phyloP scores from a whole-genome alignment of 768 basidiomycete species.

The Chlorophyllum brunneum region DNA sequence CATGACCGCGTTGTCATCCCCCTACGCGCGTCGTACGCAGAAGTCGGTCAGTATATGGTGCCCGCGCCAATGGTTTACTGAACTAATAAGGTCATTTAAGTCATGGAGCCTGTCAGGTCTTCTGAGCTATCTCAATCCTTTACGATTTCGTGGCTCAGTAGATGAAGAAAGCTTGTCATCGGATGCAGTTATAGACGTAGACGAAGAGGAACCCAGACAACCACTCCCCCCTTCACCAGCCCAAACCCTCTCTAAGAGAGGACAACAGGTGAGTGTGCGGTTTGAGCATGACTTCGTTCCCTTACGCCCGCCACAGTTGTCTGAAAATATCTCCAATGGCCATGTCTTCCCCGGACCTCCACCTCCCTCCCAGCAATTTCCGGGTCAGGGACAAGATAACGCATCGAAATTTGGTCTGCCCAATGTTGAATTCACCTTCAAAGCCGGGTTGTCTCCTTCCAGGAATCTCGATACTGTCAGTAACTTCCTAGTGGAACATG shows the following conservation, averaged over 20 bases:
- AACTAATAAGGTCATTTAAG: conserved; percentile 19
- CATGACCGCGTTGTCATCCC: conserved; percentile 34
- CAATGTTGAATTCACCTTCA: conserved; percentile 8
- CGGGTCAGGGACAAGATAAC: conserved; percentile 6
- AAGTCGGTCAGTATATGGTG: conserved; percentile 18
- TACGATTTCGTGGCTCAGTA: conserved; percentile 26
- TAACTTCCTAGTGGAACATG: conserved; percentile 44
- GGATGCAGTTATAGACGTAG: conserved; percentile 14
- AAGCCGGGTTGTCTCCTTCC: conserved; percentile 21
- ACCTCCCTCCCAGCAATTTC: conserved; percentile 4
- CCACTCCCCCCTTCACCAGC: not conserved
- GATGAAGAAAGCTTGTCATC: conserved; percentile 15
- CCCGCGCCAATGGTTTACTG: conserved; percentile 15
- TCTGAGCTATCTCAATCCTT: conserved; percentile 49
- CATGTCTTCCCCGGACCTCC: conserved; percentile 3
- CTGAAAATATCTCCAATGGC: not conserved
- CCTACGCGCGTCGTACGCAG: conserved; percentile 45
- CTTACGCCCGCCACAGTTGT: not conserved
- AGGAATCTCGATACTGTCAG: conserved; percentile 46
- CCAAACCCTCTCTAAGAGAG: conserved; percentile 12
- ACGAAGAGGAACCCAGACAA: conserved; percentile 16
- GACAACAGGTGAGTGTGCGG: conserved; percentile 15
- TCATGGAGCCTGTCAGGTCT: conserved; percentile 51
- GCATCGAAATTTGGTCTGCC: not conserved
- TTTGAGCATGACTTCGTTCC: not conserved